These are phyloP conservation scores for Ploettnerulaceae sp. DNA, from an alignment of 2,329 filamentous ascomycete species.

Conservation along the genomic window DNA sequence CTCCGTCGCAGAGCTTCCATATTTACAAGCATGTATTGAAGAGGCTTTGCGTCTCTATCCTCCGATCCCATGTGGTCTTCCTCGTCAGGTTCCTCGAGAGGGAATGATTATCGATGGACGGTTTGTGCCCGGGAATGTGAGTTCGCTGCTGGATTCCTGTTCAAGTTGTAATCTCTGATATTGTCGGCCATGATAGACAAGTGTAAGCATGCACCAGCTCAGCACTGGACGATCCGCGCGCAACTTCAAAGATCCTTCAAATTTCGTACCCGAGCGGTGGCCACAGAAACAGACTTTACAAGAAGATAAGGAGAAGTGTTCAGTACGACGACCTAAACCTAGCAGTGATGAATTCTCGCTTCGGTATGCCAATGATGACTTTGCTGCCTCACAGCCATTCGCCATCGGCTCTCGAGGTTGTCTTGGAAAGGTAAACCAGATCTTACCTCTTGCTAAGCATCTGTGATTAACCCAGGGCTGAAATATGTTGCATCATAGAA, in stretches of 20 bases:
- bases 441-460: too few species aligned
- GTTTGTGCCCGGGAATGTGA: neutral
- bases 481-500: too few species aligned
- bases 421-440: slow-evolving; percentile 7
- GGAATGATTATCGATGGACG: neutral
- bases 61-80: neutral
- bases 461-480: too few species aligned
- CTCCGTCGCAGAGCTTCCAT: neutral
- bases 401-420: slow-evolving; percentile 1
- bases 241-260: slow-evolving; percentile 1
- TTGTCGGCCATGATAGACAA: neutral
- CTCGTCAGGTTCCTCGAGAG: neutral
- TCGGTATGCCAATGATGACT: neutral
- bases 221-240: neutral
- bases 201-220: neutral
- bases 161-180: neutral
- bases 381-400: neutral
- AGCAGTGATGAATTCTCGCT: neutral
- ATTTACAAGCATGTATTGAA: neutral
- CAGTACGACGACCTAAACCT: neutral
- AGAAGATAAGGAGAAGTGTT: too few species aligned
- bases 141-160: neutral
- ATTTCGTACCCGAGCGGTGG: slow-evolving; percentile 4
- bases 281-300: too few species aligned
- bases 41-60: slow-evolving; percentile 8